Evolutionary conservation across 164 flowering plant genomes (phyloP), one percentile per base, ranked within the genome.

Genomic region (Amborella trichopoda): DNA sequence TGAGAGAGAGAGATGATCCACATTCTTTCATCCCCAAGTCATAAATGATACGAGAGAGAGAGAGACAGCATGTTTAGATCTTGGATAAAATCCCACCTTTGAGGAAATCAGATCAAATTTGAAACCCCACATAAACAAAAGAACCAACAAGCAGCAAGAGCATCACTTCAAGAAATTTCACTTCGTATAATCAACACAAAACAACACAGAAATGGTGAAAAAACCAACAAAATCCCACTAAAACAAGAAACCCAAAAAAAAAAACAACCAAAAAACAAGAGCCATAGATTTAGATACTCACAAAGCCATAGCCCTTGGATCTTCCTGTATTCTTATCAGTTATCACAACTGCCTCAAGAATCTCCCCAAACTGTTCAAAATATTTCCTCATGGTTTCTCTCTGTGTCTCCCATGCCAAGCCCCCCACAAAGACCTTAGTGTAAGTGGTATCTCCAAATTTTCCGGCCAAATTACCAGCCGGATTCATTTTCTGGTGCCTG

Each of bases 231-330:
- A 24, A 32, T 37, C 25, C 40, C 26, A 23, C 26, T 4, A 22
- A 18, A 40, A 45, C 6, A 23, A 38, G n/a, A 27, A 24, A 14
- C 13, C 6, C 19, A 26, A 53, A n/a, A 33, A 11, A n/a, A 0
- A 38, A n/a, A 30, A 2, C 12, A 13, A 33, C 16, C 2, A 33
- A 2, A 13, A 33, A 33, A 17, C 37, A 1, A 33, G 16, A 33
- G 16, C 37, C 36, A 32, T 10, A n/a, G 13, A 32, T 32, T 10
- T 32, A 32, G 11, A n/a, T 18, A 52, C 85, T 25, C 75, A 89
- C 97, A 66, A 89, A 89, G 50, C 97, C 97, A 62, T 89, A 89
- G 68, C 97, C 97, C 50, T 89, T 89, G 61, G 97, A 89, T 81
- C 93, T 82, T 33, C 90, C 93, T 6, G 90, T 82, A 55, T 77